phyloP scores from a whole-genome alignment of 495 filamentous ascomycete genomes.

The Trichoderma orchidacearum region DNA sequence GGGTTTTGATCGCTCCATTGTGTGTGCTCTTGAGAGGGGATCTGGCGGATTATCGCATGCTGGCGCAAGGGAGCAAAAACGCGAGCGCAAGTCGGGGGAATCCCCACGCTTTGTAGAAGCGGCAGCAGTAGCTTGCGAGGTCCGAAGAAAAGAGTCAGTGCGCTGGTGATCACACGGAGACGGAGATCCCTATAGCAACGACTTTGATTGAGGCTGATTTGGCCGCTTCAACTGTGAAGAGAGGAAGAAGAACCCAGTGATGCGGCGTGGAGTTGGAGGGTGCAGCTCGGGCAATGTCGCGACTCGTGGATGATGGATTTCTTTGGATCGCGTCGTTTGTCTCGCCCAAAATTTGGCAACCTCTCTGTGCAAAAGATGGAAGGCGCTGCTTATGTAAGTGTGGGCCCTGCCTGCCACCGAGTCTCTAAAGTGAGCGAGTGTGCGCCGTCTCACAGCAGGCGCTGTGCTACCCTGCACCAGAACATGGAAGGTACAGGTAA shows the following conservation, averaged over 20 bases:
- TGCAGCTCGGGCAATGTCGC: not conserved
- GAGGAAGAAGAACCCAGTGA: not conserved
- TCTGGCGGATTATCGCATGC: not conserved
- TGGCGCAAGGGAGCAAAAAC: slow-evolving; percentile 1
- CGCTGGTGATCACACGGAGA: not conserved
- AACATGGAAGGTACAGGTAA: too few species aligned
- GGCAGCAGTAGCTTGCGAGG: not conserved
- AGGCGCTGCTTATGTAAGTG: not conserved
- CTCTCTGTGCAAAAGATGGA: not conserved
- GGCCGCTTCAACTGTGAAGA: not conserved
- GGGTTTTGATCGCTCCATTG: slow-evolving; percentile 37
- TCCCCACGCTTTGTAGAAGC: not conserved
- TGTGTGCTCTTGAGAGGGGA: slow-evolving; percentile 3
- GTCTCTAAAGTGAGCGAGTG: too few species aligned
- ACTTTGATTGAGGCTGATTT: not conserved
- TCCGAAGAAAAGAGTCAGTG: not conserved
- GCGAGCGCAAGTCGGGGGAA: not conserved
- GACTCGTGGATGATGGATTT: not conserved
- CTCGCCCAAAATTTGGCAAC: not conserved
- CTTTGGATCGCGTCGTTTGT: not conserved
- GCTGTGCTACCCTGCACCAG: too few species aligned
- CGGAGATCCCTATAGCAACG: not conserved
- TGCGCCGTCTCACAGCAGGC: too few species aligned
- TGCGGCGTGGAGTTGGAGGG: not conserved
- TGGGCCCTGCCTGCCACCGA: too few species aligned